Percentiles rank a stretch among this genome's conserved stretches.
Conservation (phyloP, 1,139 yeast species). For the Kluyveromyces sp. region DNA sequence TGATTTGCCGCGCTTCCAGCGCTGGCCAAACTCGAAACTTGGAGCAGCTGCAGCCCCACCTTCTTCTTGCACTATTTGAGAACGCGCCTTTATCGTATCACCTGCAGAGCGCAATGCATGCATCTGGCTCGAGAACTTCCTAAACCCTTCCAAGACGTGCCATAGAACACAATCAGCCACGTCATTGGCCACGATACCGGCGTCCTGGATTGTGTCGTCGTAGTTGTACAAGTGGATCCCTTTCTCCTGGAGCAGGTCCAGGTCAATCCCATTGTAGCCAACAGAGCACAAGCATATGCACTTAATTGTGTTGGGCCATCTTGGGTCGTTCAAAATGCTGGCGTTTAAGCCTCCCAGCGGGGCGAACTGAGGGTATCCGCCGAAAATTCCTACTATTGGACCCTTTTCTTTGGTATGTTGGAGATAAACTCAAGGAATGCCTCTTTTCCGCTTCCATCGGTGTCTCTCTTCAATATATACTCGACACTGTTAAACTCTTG, state of each 20-base stretch:
- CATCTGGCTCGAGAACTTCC: conserved; percentile 41
- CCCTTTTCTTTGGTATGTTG: conserved; percentile 13
- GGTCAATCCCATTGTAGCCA: conserved; percentile 24
- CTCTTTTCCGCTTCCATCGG: conserved; percentile 10
- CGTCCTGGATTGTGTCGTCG: conserved; percentile 16
- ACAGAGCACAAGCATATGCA: conserved; percentile 26
- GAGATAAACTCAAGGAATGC: conserved; percentile 15
- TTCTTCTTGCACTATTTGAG: conserved; percentile 19
- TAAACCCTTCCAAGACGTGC: conserved; percentile 56
- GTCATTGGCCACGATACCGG: conserved; percentile 33
- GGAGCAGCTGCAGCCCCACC: conserved; percentile 8
- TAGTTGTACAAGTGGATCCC: conserved; percentile 20
- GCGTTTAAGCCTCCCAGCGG: conserved; percentile 25
- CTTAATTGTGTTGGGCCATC: conserved; percentile 17
- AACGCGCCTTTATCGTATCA: conserved; percentile 35
- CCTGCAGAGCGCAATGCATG: conserved; percentile 31
- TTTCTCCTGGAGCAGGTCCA: conserved; percentile 16
- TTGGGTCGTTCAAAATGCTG: conserved; percentile 16
- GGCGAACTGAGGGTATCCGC: conserved; percentile 26
- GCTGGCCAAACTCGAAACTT: conserved; percentile 38
- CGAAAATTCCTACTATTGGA: conserved; percentile 18
- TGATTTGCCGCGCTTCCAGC: conserved; percentile 21
- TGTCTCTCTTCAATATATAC: conserved; percentile 7
- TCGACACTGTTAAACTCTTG: conserved; percentile 12
- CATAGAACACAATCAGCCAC: conserved; percentile 79